Base-by-base conservation (phyloP, 2,329 filamentous ascomycete species). In the Keithomyces neogunnii region DNA sequence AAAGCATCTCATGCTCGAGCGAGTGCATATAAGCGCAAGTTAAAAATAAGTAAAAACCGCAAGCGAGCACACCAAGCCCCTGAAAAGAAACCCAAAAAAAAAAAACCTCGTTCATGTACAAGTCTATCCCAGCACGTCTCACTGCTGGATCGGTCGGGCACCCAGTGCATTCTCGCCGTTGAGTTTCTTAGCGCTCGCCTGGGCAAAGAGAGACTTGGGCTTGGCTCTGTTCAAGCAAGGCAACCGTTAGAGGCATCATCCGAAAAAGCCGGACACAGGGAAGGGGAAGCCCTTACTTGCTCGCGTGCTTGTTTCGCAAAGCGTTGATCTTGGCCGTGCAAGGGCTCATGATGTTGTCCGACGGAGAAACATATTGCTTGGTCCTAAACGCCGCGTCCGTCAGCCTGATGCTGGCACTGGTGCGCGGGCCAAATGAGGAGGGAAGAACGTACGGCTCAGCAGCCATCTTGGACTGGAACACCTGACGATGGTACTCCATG, bases 271-370 rank as follows among this genome's bases (percentile, higher is more conserved):
- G 39, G 29, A 43, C 2, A 26, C 5, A 30, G 40, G 33, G 11
- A 5, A 39, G 45, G 6, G 77, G 11, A 5, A 39, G 45, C 3
- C 77, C 80, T 65, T 76, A 89, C 85, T 90, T 92, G 71, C 78
- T 79, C 56, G 84, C 84, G 63, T 89, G 85, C 74, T 89, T 90
- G 72, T 81, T 88, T 70, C 88, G 86, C 69, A 91, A 82, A 40
- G 86, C 85, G 56, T 78, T 86, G 61, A 93, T 80, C 77, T 93
- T 93, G 68, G 87, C 85, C 19, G 85, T 87, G 69, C 88, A 90
- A 36, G 89, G 89, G 61, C 86, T 90, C 84, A 90, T 88, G 74
- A 95, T 91, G 70, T 82, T 84, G 69, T 95, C 89, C n/a, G 87
- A 91, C 3, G 89, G 89, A 19, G 86, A 91, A 66, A 91, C 75